A percentile compares a stretch with the other conserved stretches of the same genome.
phyloP scores from a whole-genome alignment of 2,329 filamentous ascomycete genomes.

The Epichloe sp. region DNA sequence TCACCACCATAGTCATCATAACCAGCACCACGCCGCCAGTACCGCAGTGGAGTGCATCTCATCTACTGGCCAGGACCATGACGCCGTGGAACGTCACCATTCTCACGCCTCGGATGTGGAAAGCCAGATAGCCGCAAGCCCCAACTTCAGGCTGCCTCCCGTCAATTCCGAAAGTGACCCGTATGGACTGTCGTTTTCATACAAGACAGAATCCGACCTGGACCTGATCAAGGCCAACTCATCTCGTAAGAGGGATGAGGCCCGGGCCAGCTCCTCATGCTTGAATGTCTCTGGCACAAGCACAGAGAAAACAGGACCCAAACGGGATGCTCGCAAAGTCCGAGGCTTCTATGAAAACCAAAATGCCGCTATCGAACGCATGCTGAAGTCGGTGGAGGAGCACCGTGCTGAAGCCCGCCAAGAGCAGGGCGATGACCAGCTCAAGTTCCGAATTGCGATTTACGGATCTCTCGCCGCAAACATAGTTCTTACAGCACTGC shows the following conservation, averaged over 20 bases:
- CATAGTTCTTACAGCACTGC: slow-evolving; percentile 61
- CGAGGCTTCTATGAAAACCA: slow-evolving; percentile 79
- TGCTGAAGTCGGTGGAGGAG: slow-evolving; percentile 87
- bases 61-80: slow-evolving; percentile 19
- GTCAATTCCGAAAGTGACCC: slow-evolving; percentile 61
- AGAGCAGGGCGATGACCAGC: slow-evolving; percentile 65
- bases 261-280: slow-evolving; percentile 3
- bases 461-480: slow-evolving; percentile 68
- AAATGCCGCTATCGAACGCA: slow-evolving; percentile 84
- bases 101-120: slow-evolving; percentile 33
- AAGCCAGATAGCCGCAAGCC: slow-evolving; percentile 26
- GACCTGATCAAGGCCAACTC: slow-evolving; percentile 68
- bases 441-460: slow-evolving; percentile 57
- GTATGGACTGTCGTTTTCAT: slow-evolving; percentile 60
- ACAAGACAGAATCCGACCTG: slow-evolving; percentile 70
- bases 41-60: slow-evolving; percentile 31
- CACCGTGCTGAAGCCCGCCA: slow-evolving; percentile 73
- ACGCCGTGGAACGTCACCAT: slow-evolving; percentile 29
- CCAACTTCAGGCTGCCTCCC: slow-evolving; percentile 36
- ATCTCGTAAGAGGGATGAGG: slow-evolving; percentile 55
- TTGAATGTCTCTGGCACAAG: background rate
- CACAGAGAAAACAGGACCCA: slow-evolving; percentile 10
- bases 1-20: slow-evolving; percentile 2
- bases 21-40: slow-evolving; percentile 25
- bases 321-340: slow-evolving; percentile 39